Evolutionary conservation across 1,139 yeast genomes (phyloP).

Genomic region (Schwanniomyces etchellsii): DNA sequence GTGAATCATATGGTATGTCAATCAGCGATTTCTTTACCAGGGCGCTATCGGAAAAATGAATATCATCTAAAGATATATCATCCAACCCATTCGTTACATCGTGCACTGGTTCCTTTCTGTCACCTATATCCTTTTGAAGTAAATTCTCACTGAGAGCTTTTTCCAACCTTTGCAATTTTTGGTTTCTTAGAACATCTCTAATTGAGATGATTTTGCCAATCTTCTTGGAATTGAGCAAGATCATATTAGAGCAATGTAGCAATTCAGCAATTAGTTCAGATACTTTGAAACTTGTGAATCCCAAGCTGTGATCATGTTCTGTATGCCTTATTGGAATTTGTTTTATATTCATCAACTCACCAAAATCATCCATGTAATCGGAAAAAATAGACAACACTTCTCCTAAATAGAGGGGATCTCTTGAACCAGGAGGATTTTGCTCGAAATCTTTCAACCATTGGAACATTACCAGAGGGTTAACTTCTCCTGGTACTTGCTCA

Average conservation of each 20-base stretch:
- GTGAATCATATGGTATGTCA: constrained; percentile 2
- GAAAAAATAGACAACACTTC: constrained; percentile 39
- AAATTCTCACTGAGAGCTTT: constrained; percentile 29
- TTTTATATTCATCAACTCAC: constrained; percentile 21
- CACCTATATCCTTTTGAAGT: constrained; percentile 7
- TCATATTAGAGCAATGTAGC: constrained; percentile 46
- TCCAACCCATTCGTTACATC: constrained; percentile 34
- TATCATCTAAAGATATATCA: constrained; percentile 34
- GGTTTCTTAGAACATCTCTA: constrained; percentile 31
- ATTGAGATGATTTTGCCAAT: constrained; percentile 29
- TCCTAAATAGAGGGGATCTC: constrained; percentile 44
- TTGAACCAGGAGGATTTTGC: constrained; percentile 42
- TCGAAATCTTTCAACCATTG: constrained; percentile 46
- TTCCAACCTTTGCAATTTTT: constrained; percentile 23
- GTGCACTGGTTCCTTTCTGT: constrained; percentile 9
- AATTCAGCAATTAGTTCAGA: constrained; percentile 43
- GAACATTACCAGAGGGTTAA: constrained; percentile 38
- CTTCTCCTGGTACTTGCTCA: constrained; percentile 32
- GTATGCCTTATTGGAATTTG: constrained; percentile 4
- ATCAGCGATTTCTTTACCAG: constrained; percentile 1
- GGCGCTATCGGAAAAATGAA: constrained; percentile 12
- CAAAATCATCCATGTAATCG: constrained; percentile 28
- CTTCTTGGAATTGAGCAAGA: constrained; percentile 36
- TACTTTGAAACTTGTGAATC: constrained; percentile 38
- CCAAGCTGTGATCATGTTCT: constrained; percentile 18